Evolutionary conservation across 2,329 filamentous ascomycete genomes (phyloP), one percentile per base, ranked within the genome.

Genomic region (Colletotrichum plurivorum): DNA sequence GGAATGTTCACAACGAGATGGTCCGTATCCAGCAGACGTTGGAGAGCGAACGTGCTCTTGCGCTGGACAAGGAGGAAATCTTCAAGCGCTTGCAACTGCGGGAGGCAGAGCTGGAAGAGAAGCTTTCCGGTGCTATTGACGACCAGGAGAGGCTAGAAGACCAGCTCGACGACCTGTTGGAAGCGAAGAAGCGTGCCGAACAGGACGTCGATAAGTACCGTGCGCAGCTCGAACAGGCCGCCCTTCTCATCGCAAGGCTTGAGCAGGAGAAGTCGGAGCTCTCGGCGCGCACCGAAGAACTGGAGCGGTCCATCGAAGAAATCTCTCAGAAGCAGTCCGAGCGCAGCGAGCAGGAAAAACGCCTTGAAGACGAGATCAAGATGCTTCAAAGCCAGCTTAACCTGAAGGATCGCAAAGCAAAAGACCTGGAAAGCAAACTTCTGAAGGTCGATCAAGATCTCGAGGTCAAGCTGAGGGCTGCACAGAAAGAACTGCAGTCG

Each of bases 61-160:
- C 96, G 1, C 84, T 99, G 5, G 96, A 99, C 81, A 99, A 99
- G 78, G 97, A 99, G 78, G 96, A 99, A 76, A 99, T 99, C 69
- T 99, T 98, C 85, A 97, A 95, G 78, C 90, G 97, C n/a, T 85
- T 99, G 22, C 96, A 98, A 77, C 84, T 92, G 61, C 92, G 96
- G n/a, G 96, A 99, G 80, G 88, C 90, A 12, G 95, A 99, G 78
- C 87, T 99, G 4, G 93, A 92, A 60, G 97, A 99, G 76, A 98
- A 98, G 82, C 88, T 99, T 31, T 89, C 94, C 45, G 95, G 93
- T 46, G 95, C 95, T 36, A 90, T 98, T 69, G 93, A 97, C 22
- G 97, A 99, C 74, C 95, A 98, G 78, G 95, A 98, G 77, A 91
- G 92, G 62, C 87, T 99, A 1, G 96, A 99, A 79, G 94, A 97